Evolutionary conservation across 1,284 basidiomycete species (phyloP).

Genomic region (Puccinia brachypodii): DNA sequence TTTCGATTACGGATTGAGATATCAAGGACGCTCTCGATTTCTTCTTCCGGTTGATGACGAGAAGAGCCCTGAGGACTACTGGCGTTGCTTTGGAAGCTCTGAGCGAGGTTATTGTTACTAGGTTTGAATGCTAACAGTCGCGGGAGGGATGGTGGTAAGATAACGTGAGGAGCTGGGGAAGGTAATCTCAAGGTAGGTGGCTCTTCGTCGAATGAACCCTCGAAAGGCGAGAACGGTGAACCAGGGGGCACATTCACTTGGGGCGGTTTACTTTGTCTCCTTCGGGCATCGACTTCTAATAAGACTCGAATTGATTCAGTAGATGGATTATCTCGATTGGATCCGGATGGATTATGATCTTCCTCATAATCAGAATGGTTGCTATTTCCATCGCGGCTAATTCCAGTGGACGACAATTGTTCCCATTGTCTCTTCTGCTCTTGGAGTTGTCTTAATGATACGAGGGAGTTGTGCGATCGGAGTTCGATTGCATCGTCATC

Average conservation of each 20-base stretch:
- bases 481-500: neutral
- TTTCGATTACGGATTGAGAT: constrained; percentile 17
- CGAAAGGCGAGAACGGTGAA: constrained; percentile 36
- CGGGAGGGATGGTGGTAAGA: neutral
- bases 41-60: neutral
- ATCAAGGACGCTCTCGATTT: constrained; percentile 2
- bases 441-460: constrained; percentile 36
- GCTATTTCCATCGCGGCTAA: neutral
- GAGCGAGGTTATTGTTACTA: constrained; percentile 11
- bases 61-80: neutral
- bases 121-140: constrained; percentile 16
- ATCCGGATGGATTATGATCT: neutral
- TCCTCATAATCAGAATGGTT: neutral
- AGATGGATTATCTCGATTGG: neutral
- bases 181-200: constrained; percentile 24
- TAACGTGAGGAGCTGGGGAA: neutral
- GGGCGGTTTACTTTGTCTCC: constrained; percentile 10
- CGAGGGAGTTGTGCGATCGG: constrained; percentile 22
- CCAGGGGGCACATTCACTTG: constrained; percentile 20
- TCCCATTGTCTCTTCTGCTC: constrained; percentile 33
- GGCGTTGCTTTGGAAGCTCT: neutral
- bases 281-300: neutral
- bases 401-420: neutral
- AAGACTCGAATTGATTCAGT: constrained; percentile 17
- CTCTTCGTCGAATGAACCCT: constrained; percentile 16